Conservation (phyloP, 2,329 filamentous ascomycete genomes). For the Scedosporium minutisporum region DNA sequence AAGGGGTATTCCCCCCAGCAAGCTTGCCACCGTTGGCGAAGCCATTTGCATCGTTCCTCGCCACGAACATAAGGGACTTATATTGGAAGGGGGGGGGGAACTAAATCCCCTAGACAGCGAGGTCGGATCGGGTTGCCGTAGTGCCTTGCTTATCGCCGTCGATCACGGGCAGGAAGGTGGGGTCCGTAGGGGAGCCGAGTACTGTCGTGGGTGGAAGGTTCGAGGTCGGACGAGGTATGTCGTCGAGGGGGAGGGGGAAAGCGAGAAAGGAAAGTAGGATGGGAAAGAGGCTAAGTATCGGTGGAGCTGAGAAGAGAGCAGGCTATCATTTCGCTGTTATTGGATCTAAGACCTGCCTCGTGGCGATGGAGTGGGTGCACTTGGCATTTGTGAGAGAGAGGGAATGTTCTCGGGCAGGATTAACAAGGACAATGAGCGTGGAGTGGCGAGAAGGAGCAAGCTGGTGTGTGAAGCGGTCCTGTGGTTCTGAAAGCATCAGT, state of each 20-base stretch:
- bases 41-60: conserved; percentile 19
- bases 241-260: no score
- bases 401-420: neutral
- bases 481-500: conserved; percentile 6
- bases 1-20: conserved; percentile 5
- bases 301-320: neutral
- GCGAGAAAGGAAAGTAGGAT: neutral
- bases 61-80: conserved; percentile 17
- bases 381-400: neutral
- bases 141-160: no score
- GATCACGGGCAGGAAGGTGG: no score
- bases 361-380: neutral
- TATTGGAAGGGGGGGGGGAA: conserved; percentile 2
- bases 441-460: neutral
- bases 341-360: neutral
- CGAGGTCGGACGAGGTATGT: no score
- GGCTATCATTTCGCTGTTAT: neutral
- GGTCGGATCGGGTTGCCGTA: neutral
- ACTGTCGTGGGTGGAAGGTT: no score
- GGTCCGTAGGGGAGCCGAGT: no score
- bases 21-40: conserved; percentile 11
- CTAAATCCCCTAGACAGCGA: neutral
- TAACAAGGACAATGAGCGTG: neutral
- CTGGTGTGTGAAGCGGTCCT: neutral
- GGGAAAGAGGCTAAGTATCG: neutral